phyloP scores from a whole-genome alignment of 2,329 filamentous ascomycete species.

The Ceratocystis harringtonii region DNA sequence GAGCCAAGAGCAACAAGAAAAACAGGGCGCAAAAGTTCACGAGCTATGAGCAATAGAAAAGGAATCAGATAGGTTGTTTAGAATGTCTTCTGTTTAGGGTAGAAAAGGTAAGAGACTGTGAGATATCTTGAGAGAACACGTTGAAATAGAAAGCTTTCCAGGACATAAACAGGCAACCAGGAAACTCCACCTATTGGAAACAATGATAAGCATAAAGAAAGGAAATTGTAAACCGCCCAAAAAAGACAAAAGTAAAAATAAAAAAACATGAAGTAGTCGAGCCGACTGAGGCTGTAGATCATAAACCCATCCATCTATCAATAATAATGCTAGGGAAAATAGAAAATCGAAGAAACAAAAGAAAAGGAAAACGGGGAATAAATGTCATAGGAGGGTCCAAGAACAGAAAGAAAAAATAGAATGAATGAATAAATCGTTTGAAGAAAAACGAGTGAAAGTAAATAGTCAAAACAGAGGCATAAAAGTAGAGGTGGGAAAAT shows the following conservation, averaged over 20 bases:
- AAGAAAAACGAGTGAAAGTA: neutral
- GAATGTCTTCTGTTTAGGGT: neutral
- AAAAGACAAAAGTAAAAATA: neutral
- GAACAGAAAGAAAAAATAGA: neutral
- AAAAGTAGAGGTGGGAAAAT: no score
- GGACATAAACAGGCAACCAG: neutral
- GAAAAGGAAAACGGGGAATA: neutral
- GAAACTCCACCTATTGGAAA: neutral
- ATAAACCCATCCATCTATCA: neutral
- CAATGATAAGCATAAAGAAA: neutral
- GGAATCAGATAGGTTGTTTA: neutral
- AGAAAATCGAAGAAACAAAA: neutral
- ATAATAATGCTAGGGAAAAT: neutral
- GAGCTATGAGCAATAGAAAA: neutral
- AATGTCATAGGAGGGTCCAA: neutral
- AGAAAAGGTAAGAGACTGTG: neutral
- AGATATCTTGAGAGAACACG: neutral
- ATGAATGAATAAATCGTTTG: neutral
- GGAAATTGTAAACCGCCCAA: neutral
- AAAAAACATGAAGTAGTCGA: constrained; percentile 7
- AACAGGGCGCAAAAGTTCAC: neutral
- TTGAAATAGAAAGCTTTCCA: neutral
- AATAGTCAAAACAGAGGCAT: neutral
- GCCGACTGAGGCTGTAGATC: neutral
- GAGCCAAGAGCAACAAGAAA: neutral